Base-by-base conservation (phyloP, 345 rosid genomes). In the Gossypium sturtianum region DNA sequence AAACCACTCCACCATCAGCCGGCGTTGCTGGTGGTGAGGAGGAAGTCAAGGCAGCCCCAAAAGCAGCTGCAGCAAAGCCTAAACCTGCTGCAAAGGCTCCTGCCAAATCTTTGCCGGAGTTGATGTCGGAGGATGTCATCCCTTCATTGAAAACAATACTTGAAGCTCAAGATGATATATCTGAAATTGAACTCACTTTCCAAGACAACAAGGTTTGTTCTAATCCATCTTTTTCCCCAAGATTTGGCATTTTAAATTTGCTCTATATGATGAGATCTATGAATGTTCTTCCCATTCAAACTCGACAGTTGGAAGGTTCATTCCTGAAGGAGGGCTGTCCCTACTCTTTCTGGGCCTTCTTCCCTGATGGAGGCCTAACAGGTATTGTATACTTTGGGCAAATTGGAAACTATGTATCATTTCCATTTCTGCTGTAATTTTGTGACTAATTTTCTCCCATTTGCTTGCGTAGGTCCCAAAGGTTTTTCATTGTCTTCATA, bases 81-180 rank as follows among this genome's bases (percentile, higher is more conserved):
- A 92, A 89, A 84, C 83, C 94, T 38, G 83, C 94, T 9, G 85
- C 89, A 0, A 94, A 94, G 80, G 91, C 88, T 49, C 85, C 88
- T 0, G 82, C 72, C 0, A 92, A 91, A 82, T 84, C 94, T 9
- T 78, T 95, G 66, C 85, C 87, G 72, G 74, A 90, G 81, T 74
- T 95, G 88, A 95, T 91, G 94, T 86, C 81, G 49, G 98, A 95
- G 88, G 99, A 95, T 16, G 91, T 95, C 74, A 93, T 95, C 76
- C 99, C 98, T 73, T 83, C 90, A 0, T 78, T 95, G 64, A 81
- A 71, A 80, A 48, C 89, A 47, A 86, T 81, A 72, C 90, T 95
- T 63, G 89, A 90, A 87, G 80, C 91, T 65, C 89, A 93, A 78
- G 79, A 83, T 13, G 93, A 89, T 70, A 81, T 95, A 27, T 78